Conservation (phyloP, 768 basidiomycete species). For the Podaxis carcinomalis region DNA sequence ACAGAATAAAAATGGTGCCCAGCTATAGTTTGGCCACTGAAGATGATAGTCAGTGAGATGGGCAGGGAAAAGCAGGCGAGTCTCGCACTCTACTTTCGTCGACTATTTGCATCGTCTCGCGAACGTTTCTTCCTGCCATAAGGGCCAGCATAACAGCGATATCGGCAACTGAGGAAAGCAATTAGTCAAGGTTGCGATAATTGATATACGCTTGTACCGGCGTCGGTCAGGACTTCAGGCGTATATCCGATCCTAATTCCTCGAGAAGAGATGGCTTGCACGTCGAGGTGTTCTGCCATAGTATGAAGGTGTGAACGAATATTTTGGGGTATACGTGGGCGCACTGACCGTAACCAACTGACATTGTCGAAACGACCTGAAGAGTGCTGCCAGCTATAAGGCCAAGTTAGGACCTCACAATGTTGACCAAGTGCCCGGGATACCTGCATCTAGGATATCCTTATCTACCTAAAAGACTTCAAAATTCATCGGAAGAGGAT, state of each 20-base stretch:
- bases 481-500: not conserved
- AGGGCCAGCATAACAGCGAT: constrained; percentile 84
- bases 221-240: constrained; percentile 90
- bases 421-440: not conserved
- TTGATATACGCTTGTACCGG: constrained; percentile 43
- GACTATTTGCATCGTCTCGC: constrained; percentile 59
- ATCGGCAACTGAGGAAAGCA: constrained; percentile 68
- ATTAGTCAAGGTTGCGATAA: not conserved
- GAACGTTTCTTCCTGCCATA: constrained; percentile 87
- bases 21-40: constrained; percentile 77
- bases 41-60: not conserved
- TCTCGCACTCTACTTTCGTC: constrained; percentile 59
- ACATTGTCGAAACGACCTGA: constrained; percentile 89
- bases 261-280: constrained; percentile 52
- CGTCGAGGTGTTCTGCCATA: constrained; percentile 72
- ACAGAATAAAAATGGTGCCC: constrained; percentile 82
- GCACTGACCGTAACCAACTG: constrained; percentile 75
- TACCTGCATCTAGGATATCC: constrained; percentile 64
- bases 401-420: not conserved
- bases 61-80: not conserved
- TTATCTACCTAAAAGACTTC: constrained; percentile 51
- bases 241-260: constrained; percentile 83
- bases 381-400: constrained; percentile 67
- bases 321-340: not conserved
- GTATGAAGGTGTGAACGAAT: not conserved